Evolutionary conservation across 306 rosid species (phyloP).

Genomic region (Begonia masoniana): DNA sequence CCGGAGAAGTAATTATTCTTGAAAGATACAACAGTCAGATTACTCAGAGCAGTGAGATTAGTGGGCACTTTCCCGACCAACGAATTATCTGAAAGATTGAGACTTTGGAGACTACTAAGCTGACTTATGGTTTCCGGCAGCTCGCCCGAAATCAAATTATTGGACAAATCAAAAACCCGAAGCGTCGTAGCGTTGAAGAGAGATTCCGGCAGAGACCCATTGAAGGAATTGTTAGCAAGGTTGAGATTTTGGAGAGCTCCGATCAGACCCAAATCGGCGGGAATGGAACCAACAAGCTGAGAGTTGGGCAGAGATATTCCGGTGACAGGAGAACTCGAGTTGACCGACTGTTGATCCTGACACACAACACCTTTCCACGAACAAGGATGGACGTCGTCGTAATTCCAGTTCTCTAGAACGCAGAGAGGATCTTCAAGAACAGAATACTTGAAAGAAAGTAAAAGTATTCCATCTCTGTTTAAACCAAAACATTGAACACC

Average conservation of each 20-base stretch:
- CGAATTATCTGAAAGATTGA: slow-evolving; percentile 76
- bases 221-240: slow-evolving; percentile 70
- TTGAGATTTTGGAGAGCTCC: slow-evolving; percentile 52
- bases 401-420: slow-evolving; percentile 38
- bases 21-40: slow-evolving; percentile 29
- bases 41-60: slow-evolving; percentile 27
- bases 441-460: slow-evolving; percentile 53
- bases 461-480: slow-evolving; percentile 39
- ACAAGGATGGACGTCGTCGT: slow-evolving; percentile 50
- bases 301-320: slow-evolving; percentile 42
- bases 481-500: slow-evolving; percentile 27
- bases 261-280: slow-evolving; percentile 58
- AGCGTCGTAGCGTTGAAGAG: slow-evolving; percentile 47
- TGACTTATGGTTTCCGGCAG: slow-evolving; percentile 25
- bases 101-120: slow-evolving; percentile 29
- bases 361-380: slow-evolving; percentile 74
- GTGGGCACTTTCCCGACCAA: slow-evolving; percentile 56
- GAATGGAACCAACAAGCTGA: slow-evolving; percentile 51
- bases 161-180: slow-evolving; percentile 38
- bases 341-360: background rate
- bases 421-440: slow-evolving; percentile 45
- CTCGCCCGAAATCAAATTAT: slow-evolving; percentile 43
- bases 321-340: slow-evolving; percentile 22
- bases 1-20: slow-evolving; percentile 61
- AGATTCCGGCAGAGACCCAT: slow-evolving; percentile 58